Conservation (phyloP, 2,329 filamentous ascomycete genomes). For the Fusarium sp. region DNA sequence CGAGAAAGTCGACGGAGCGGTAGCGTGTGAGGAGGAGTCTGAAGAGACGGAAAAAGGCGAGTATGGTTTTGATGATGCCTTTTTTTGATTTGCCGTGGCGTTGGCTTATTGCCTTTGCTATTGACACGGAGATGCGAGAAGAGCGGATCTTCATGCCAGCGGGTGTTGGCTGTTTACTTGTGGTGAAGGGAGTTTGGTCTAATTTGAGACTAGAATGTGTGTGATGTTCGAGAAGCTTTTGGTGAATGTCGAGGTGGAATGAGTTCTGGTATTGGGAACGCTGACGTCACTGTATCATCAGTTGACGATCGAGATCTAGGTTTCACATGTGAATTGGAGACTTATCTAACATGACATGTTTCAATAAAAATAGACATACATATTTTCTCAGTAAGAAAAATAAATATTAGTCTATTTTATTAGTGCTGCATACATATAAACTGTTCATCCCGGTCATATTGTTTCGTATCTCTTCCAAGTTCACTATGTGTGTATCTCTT, state of each 20-base stretch:
- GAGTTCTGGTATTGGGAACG: background rate
- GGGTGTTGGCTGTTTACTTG: background rate
- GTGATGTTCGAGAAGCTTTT: constrained; percentile 10
- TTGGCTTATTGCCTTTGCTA: constrained; percentile 66
- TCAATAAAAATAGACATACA: background rate
- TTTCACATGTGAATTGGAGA: background rate
- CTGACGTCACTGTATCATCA: constrained; percentile 33
- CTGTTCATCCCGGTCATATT: no score
- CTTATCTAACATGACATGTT: background rate
- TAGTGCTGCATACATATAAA: no score
- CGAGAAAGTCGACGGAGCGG: constrained; percentile 45
- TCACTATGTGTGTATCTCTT: no score
- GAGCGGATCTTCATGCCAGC: constrained; percentile 48
- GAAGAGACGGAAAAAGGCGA: constrained; percentile 51
- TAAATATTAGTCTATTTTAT: no score
- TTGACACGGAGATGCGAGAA: constrained; percentile 64
- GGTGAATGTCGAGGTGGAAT: background rate
- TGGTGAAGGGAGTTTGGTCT: background rate
- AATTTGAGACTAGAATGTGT: background rate
- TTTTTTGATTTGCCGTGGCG: constrained; percentile 36
- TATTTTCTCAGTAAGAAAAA: background rate
- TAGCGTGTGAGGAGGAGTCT: constrained; percentile 46
- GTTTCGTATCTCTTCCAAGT: no score
- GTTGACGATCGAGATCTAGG: constrained; percentile 9
- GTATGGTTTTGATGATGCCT: constrained; percentile 45